Conservation (phyloP, 805 yeast genomes). For the Starmera quercuum region DNA sequence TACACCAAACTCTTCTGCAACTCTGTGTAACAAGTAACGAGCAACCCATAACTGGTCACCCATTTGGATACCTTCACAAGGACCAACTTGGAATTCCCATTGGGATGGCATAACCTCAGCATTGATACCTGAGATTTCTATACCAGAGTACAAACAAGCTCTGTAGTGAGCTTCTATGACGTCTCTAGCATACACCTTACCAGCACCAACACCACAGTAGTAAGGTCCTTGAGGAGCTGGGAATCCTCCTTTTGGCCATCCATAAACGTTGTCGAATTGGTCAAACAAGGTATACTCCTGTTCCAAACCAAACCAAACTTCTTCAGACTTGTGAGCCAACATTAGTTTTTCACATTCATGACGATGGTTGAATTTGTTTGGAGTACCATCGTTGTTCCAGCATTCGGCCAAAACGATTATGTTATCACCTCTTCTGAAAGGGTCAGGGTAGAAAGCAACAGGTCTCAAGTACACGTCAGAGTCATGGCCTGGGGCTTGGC, state of each 20-base stretch:
- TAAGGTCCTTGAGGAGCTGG: conserved; percentile 99
- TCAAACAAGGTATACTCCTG: conserved; percentile 98
- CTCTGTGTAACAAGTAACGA: conserved; percentile 85
- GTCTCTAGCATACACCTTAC: conserved; percentile 96
- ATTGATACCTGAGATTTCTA: conserved; percentile 89
- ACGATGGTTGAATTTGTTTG: conserved; percentile 98
- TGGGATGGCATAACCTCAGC: conserved; percentile 99
- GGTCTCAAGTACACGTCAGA: conserved; percentile 95
- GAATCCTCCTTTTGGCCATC: conserved; percentile 99
- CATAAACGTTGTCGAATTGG: conserved; percentile 81
- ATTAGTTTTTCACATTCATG: conserved; percentile 92
- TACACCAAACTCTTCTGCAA: conserved; percentile 98
- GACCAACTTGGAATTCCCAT: conserved; percentile 99
- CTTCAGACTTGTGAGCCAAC: conserved; percentile 80
- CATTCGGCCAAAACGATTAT: conserved; percentile 91
- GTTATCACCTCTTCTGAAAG: conserved; percentile 97
- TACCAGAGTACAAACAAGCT: conserved; percentile 92
- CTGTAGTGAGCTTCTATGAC: conserved; percentile 98
- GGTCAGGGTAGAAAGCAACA: conserved; percentile 91
- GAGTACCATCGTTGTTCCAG: conserved; percentile 98
- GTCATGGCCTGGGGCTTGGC: conserved; percentile 97
- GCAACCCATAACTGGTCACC: conserved; percentile 98
- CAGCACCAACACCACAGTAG: conserved; percentile 99
- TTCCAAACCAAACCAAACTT: conserved; percentile 96
- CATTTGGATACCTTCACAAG: conserved; percentile 91